Evolutionary conservation across 192 early-diverging fungal genomes (phyloP).

Genomic region (Backusella mclennaniae): DNA sequence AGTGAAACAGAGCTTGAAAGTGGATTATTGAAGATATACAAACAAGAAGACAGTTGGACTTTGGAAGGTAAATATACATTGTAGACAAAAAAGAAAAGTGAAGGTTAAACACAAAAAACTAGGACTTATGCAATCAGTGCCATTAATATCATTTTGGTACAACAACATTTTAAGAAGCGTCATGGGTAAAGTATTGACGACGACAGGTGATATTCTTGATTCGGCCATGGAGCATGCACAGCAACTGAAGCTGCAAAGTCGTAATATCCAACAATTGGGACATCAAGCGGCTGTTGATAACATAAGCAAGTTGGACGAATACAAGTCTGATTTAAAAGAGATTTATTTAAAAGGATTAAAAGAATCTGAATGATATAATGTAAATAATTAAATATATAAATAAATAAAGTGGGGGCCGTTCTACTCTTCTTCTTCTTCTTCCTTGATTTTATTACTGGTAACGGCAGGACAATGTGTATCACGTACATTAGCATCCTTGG

Average conservation of each 20-base stretch:
- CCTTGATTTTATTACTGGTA: not conserved
- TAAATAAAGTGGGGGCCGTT: not conserved
- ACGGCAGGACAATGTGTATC: conserved; percentile 5
- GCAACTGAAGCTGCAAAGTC: conserved; percentile 24
- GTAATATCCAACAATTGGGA: conserved; percentile 33
- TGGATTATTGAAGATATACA: conserved; percentile 47
- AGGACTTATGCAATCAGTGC: conserved; percentile 51
- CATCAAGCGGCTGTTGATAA: conserved; percentile 30
- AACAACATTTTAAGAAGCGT: conserved; percentile 49
- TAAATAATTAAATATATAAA: not conserved
- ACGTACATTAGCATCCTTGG: conserved; percentile 46
- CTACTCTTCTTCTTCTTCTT: not conserved
- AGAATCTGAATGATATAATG: not conserved
- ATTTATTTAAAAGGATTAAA: conserved; percentile 19
- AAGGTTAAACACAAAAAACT: not conserved
- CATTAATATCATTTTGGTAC: conserved; percentile 57
- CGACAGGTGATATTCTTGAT: conserved; percentile 49
- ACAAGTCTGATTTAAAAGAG: conserved; percentile 25
- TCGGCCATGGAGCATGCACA: conserved; percentile 37
- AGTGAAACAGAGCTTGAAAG: conserved; percentile 41
- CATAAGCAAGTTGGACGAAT: conserved; percentile 29
- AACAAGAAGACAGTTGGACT: conserved; percentile 59
- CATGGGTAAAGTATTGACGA: conserved; percentile 45
- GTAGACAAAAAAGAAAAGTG: too few species aligned
- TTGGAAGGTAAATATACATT: conserved; percentile 39